Base-by-base conservation (phyloP, 192 early-diverging fungal species). In the Funneliformis mosseae region DNA sequence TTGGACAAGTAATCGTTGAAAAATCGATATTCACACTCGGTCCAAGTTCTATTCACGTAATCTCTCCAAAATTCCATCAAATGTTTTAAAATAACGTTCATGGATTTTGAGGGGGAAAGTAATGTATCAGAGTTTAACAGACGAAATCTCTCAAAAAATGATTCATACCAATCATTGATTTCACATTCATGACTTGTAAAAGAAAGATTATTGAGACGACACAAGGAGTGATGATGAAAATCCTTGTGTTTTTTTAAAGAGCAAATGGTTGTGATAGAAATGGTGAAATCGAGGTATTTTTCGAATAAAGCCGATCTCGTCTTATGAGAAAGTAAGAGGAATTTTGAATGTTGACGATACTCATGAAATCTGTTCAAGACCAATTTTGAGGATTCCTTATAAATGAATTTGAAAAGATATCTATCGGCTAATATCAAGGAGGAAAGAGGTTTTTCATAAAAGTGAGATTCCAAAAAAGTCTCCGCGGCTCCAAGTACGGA, bases 311-410 rank as follows among this genome's bases (percentile, higher is more conserved):
- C 23, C 0, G 28, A 66, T 33, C 5, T 27, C 16, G 69, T 71
- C 3, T 41, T 41, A 42, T 41, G 11, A 5, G 69, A 71, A 14
- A 71, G 39, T 43, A 18, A 38, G 16, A 18, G 27, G 43, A 71
- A 71, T n/a, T 43, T 12, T 21, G 27, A n/a, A 41, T n/a, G 16
- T 41, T 43, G 23, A n/a, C 33, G 21, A 41, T 33, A 71, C 8
- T 41, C 21, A 43, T 25, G 42, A 33, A 71, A 27, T 39, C 42
- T 8, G n/a, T 71, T 43, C 16, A 71, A n/a, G 11, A 71, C 41
- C 21, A 71, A 43, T 71, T 71, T 71, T 71, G 69, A 71, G 12
- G 69, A 71, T 43, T 71, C 69, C 42, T 71, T 71, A 71, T 43
- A 71, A 23, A 71, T 18, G 0, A 33, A 18, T 43, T 43, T 71